Base-by-base conservation (phyloP, 148 eudicot genomes). In the Camellia japonica region DNA sequence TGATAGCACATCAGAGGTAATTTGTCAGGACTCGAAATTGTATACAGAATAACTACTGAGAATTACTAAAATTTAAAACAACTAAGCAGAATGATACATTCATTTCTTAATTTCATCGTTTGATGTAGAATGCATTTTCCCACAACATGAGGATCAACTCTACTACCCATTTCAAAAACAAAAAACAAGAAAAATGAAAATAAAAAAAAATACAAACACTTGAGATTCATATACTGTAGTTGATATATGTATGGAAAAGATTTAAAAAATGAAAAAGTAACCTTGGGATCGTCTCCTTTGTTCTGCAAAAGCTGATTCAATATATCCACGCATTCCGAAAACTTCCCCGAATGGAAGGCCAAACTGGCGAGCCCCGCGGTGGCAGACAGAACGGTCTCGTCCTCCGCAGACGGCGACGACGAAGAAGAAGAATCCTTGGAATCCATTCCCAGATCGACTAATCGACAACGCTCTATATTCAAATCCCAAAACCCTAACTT, bases 261-360 rank as follows among this genome's bases (percentile, higher is more conserved):
- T 0, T 55, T 2, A 1, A 30, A 51, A 38, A 11, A 3, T 19
- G 4, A 73, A 14, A 15, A 63, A 38, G 18, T 30, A 76, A 95
- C 98, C 98, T 93, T 91, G 0, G 90, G 97, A 87, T 89, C 96
- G 44, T 82, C 80, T 14, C 81, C 85, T 81, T 91, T 95, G 76
- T 85, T 87, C 73, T 82, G 92, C 87, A 81, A 82, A 44, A 95
- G 86, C 80, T 90, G 96, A 79, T 83, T 77, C 87, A 95, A 86
- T 49, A 91, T 76, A 75, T 90, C 89, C 54, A 89, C 74, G 75
- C 97, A 93, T n/a, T 95, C 98, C 11, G 72, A 83, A 73, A 80
- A 90, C 91, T 92, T 92, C 64, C 93, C 91, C 41, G 90, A 84
- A 71, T 91, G 93, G 76, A 91, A 95, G 59, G 89, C 85, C 78